phyloP scores from a whole-genome alignment of 148 eudicot genomes.

The Salicornia ramosissima region DNA sequence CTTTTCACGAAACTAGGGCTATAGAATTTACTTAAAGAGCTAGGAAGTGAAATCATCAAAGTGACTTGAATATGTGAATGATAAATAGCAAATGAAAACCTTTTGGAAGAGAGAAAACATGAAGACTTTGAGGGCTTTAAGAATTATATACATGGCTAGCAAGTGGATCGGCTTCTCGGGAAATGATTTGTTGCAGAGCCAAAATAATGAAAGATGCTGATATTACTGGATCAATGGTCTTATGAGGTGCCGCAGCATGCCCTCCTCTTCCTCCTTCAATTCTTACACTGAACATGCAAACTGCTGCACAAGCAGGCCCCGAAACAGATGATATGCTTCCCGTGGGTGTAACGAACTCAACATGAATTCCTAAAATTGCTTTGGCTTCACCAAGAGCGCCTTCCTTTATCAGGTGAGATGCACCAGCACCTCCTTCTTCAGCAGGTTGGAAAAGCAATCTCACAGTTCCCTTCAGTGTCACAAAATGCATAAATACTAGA shows the following conservation, averaged over 20 bases:
- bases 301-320: constrained; percentile 70
- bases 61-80: neutral
- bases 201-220: constrained; percentile 58
- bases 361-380: constrained; percentile 86
- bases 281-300: constrained; percentile 53
- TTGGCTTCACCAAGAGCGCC: constrained; percentile 87
- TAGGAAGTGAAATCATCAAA: neutral
- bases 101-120: too few relatives aligned
- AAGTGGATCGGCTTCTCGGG: constrained; percentile 81
- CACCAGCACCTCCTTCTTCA: constrained; percentile 95
- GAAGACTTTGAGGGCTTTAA: neutral
- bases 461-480: constrained; percentile 59
- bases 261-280: constrained; percentile 84
- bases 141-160: constrained; percentile 44
- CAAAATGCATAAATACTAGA: constrained; percentile 2
- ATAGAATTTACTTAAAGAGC: too few relatives aligned
- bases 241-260: constrained; percentile 74
- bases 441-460: constrained; percentile 89
- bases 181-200: constrained; percentile 65
- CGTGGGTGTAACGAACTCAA: constrained; percentile 45
- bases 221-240: constrained; percentile 50
- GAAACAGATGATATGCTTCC: constrained; percentile 52
- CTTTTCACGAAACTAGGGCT: too few relatives aligned
- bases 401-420: constrained; percentile 74
- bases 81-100: neutral